A percentile compares a stretch with the other conserved stretches of the same genome.
phyloP scores from a whole-genome alignment of 176 grass and related monocot genomes.

The Carex scoparia region DNA sequence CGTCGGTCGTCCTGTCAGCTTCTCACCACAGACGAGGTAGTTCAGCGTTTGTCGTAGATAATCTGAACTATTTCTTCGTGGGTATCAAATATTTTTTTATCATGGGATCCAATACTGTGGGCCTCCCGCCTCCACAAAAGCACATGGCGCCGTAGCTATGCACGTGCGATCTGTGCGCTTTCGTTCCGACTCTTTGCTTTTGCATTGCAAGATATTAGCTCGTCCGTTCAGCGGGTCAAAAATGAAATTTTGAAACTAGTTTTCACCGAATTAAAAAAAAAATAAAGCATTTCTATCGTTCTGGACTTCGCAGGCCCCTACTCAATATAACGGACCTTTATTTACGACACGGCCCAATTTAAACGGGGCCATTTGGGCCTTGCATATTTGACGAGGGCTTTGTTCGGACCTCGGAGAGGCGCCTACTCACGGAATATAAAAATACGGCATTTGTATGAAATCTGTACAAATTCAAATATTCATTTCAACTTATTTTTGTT shows the following conservation, averaged over 20 bases:
- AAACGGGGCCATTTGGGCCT: not conserved
- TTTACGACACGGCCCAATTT: not conserved
- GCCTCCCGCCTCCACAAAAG: not conserved
- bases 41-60: not conserved
- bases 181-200: not conserved
- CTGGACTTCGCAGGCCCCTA: too few relatives aligned
- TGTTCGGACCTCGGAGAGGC: not conserved
- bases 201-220: too few relatives aligned
- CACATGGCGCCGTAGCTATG: not conserved
- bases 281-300: not conserved
- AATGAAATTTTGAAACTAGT: not conserved
- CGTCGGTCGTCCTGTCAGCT: not conserved
- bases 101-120: not conserved
- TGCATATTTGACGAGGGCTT: not conserved
- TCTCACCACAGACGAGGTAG: not conserved
- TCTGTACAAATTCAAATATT: too few relatives aligned
- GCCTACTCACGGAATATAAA: too few relatives aligned
- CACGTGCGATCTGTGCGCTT: not conserved
- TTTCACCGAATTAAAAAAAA: not conserved
- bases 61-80: not conserved
- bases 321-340: not conserved
- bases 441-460: too few relatives aligned
- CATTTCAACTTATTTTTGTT: too few relatives aligned
- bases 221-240: too few relatives aligned
- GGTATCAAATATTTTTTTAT: not conserved